Conservation (phyloP, 1,284 basidiomycete species). For the Bjerkandera adusta region DNA sequence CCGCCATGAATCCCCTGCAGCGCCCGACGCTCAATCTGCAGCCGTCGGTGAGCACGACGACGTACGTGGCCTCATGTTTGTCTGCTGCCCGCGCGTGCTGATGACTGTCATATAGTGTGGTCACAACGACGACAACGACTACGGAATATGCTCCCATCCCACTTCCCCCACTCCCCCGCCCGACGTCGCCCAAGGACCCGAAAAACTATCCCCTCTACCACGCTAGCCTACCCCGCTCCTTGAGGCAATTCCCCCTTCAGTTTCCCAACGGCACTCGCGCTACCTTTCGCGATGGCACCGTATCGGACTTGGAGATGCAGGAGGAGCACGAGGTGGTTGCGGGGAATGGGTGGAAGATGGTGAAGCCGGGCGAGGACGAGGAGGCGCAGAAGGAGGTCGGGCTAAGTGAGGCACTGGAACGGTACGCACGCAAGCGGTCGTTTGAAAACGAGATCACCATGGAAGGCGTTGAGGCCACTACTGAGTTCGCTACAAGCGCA, state of each 20-base stretch:
- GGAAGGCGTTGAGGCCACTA: conserved; percentile 69
- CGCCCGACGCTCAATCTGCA: conserved; percentile 66
- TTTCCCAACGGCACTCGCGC: conserved; percentile 78
- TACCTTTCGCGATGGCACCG: conserved; percentile 69
- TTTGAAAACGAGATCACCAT: conserved; percentile 69
- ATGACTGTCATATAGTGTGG: conserved; percentile 51
- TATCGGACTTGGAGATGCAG: conserved; percentile 61
- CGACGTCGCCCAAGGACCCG: conserved; percentile 68
- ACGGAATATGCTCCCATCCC: conserved; percentile 82
- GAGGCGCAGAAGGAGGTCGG: conserved; percentile 55
- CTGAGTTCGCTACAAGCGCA: conserved; percentile 44
- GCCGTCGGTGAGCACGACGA: conserved; percentile 77
- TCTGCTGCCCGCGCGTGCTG: conserved; percentile 25
- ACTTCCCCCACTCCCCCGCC: conserved; percentile 65
- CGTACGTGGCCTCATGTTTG: conserved; percentile 42
- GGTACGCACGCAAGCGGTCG: conserved; percentile 76
- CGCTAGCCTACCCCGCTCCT: conserved; percentile 63
- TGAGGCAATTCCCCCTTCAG: conserved; percentile 70
- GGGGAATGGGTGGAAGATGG: conserved; percentile 73
- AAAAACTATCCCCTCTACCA: conserved; percentile 75
- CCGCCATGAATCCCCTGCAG: conserved; percentile 50
- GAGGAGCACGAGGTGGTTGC: conserved; percentile 65
- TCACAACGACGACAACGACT: conserved; percentile 82
- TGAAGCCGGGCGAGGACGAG: conserved; percentile 57
- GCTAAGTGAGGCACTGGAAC: conserved; percentile 74